Conservation (phyloP, 176 grass and related monocot species). For the Phragmites australis region DNA sequence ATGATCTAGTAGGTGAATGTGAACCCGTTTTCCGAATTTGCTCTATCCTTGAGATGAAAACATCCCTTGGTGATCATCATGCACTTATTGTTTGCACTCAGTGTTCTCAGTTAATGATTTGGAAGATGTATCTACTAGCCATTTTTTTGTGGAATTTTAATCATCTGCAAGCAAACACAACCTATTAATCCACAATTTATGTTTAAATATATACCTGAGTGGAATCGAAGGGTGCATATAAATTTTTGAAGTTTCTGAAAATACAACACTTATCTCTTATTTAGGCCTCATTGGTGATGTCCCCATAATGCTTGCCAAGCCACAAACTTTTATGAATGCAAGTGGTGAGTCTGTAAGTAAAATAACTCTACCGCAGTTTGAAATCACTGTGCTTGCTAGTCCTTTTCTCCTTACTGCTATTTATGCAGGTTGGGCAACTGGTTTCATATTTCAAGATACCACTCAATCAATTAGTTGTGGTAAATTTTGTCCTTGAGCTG, state of each 20-base stretch:
- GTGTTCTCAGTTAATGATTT: background rate
- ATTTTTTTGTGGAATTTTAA: background rate
- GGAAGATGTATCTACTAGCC: background rate
- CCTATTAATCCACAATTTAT: background rate
- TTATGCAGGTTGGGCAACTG: conserved; percentile 71
- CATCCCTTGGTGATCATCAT: background rate
- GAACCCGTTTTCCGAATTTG: background rate
- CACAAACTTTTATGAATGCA: conserved; percentile 93
- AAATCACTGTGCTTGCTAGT: background rate
- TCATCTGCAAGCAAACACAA: background rate
- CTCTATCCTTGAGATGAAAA: conserved; percentile 7
- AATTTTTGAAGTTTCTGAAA: conserved; percentile 16
- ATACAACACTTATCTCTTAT: background rate
- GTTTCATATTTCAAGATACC: conserved; percentile 93
- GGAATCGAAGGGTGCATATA: background rate
- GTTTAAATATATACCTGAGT: background rate
- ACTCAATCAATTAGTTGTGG: conserved; percentile 87
- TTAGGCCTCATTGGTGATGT: conserved; percentile 74
- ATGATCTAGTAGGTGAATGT: background rate
- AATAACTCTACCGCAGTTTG: conserved; percentile 16
- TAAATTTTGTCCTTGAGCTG: conserved; percentile 37
- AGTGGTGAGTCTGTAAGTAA: conserved; percentile 99
- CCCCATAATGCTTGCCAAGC: conserved; percentile 85
- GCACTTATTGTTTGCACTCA: background rate
- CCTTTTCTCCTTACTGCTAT: conserved; percentile 16